Evolutionary conservation across 345 rosid genomes (phyloP).

Genomic region (Schrenkiella parvula): DNA sequence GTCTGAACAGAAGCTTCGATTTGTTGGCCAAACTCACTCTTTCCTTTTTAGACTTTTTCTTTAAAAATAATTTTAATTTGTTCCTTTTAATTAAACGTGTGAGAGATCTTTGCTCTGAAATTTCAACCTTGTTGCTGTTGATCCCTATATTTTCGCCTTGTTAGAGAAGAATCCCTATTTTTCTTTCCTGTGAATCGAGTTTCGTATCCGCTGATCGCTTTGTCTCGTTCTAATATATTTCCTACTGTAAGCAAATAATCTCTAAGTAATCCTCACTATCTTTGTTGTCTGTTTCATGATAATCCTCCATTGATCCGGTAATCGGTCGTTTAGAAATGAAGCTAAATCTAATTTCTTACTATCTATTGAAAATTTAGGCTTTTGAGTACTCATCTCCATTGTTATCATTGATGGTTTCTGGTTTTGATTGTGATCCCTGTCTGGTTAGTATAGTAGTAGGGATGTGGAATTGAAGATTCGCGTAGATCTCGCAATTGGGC

Average conservation of each 20-base stretch:
- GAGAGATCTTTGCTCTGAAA: slow-evolving; percentile 31
- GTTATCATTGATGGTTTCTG: neutral
- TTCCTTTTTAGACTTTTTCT: neutral
- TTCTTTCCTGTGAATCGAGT: neutral
- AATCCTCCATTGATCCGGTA: slow-evolving; percentile 6
- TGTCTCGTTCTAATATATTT: neutral
- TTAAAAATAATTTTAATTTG: neutral
- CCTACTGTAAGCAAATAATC: neutral
- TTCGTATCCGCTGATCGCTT: slow-evolving; percentile 15
- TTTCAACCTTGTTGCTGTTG: slow-evolving; percentile 21
- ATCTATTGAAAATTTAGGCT: neutral
- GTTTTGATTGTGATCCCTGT: slow-evolving; percentile 12
- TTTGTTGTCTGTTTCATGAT: neutral
- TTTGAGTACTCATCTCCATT: neutral
- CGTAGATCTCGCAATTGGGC: slow-evolving; percentile 25
- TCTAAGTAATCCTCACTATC: slow-evolving; percentile 6
- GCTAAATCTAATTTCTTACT: neutral
- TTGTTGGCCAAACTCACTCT: slow-evolving; percentile 31
- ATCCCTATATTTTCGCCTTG: slow-evolving; percentile 29
- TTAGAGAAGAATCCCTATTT: slow-evolving; percentile 5
- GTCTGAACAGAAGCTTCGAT: slow-evolving; percentile 37
- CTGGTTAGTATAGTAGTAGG: neutral
- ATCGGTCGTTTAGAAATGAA: neutral
- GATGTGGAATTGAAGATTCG: neutral
- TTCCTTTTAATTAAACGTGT: slow-evolving; percentile 17